Evolutionary conservation across 139 green algal species (phyloP).

Genomic region (Yamagishiella unicocca): DNA sequence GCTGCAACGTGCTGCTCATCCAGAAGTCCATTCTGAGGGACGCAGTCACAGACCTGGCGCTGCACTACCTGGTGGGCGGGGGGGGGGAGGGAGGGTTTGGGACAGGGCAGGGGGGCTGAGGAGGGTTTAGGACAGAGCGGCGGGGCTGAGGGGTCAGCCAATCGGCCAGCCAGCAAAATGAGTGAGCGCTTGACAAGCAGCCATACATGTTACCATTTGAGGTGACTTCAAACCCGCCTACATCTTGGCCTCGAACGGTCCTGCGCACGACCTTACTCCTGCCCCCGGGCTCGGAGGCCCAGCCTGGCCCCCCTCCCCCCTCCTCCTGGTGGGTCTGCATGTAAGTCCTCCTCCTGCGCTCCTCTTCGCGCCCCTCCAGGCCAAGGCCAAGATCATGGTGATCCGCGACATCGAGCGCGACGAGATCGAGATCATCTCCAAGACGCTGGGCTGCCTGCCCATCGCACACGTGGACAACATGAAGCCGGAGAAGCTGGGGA

Average conservation of each 20-base stretch:
- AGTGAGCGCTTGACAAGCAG: too few species aligned
- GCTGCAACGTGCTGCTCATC: constrained; percentile 98
- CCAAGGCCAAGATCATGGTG: constrained; percentile 99
- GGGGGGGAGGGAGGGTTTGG: neutral
- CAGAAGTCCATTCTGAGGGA: constrained; percentile 99
- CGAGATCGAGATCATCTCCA: constrained; percentile 99
- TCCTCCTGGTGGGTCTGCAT: too few species aligned
- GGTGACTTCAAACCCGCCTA: too few species aligned
- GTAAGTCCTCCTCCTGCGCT: neutral
- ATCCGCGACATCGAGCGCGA: constrained; percentile 97
- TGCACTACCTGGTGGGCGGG: constrained; percentile 95
- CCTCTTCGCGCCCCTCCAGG: constrained; percentile 58
- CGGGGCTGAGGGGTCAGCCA: too few species aligned
- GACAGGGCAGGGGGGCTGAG: neutral
- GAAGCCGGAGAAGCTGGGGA: constrained; percentile 94
- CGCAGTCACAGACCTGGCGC: constrained; percentile 95
- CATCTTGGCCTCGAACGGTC: too few species aligned
- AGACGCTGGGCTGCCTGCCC: constrained; percentile 89
- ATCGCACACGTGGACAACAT: constrained; percentile 98
- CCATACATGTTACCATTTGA: too few species aligned
- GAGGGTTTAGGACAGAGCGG: neutral
- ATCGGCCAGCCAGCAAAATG: too few species aligned
- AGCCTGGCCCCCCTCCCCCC: too few species aligned
- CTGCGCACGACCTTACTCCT: too few species aligned
- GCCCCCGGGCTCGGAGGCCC: too few species aligned